Evolutionary conservation across 306 rosid genomes (phyloP).

Genomic region (Trifolium dubium): DNA sequence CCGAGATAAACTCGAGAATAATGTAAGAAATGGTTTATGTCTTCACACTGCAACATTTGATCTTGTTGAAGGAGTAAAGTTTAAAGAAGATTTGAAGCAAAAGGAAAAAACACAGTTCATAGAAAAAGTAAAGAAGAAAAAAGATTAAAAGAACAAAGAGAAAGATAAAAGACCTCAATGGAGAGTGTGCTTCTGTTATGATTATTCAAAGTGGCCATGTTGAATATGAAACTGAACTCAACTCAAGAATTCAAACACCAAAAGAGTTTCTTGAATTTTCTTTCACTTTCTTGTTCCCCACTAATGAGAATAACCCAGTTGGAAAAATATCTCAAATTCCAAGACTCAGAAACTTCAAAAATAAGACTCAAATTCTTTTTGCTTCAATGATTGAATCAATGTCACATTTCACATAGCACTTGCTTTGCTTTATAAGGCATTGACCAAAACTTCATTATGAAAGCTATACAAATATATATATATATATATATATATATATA

Average conservation of each 20-base stretch:
- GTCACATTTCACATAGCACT: constrained; percentile 16
- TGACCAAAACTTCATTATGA: constrained; percentile 22
- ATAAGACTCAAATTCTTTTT: constrained; percentile 20
- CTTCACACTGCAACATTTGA: constrained; percentile 30
- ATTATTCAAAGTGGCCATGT: constrained; percentile 34
- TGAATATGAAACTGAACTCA: background rate
- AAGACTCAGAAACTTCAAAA: background rate
- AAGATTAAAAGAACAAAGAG: constrained; percentile 28
- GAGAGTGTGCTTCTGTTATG: constrained; percentile 7
- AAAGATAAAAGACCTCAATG: constrained; percentile 47
- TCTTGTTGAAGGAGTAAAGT: constrained; percentile 31
- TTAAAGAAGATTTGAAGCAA: constrained; percentile 33
- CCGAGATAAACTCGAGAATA: constrained; percentile 5
- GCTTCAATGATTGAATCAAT: constrained; percentile 17
- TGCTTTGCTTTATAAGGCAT: constrained; percentile 15
- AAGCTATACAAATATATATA: background rate
- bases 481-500: background rate
- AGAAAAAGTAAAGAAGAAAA: constrained; percentile 38
- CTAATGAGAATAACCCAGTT: constrained; percentile 25
- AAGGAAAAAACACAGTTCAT: constrained; percentile 33
- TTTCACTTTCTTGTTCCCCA: constrained; percentile 48
- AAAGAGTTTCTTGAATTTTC: constrained; percentile 21
- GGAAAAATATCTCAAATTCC: constrained; percentile 27
- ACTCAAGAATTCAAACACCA: constrained; percentile 5
- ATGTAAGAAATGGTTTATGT: constrained; percentile 23